Evolutionary conservation across 352 stramenopile genomes (phyloP), one percentile per base, ranked within the genome.

Genomic region (Globisporangium perplexum): DNA sequence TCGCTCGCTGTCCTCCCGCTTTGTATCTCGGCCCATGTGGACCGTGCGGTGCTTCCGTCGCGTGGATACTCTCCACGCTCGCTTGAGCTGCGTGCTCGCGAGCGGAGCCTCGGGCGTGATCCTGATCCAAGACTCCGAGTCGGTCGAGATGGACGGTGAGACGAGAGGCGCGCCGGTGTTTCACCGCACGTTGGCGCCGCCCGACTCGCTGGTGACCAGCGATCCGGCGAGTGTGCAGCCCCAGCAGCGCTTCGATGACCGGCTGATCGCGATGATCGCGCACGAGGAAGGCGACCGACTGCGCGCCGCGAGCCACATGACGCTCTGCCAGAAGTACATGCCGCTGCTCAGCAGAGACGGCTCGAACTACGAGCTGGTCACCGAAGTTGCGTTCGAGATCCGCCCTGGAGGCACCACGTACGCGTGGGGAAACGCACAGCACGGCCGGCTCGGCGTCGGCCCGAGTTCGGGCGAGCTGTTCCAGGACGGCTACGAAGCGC

Each of bases 401-500:
- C 69, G 68, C 4, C 30, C 62, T 1, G 71, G 75, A 14, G 80
- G 80, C 23, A 83, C 70, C 6, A 75, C 73, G 0, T 88, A 88
- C 47, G 73, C 77, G 22, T 90, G 80, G 80, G 80, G 80, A 1
- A 69, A 76, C 44, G 75, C 65, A 20, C 62, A 86, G 22, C 81
- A 83, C 23, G 80, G 80, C 3, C 69, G 80, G 0, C 55, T 90
- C 0, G 80, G 80, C 0, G 35, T 88, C 11, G 77, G 77, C 22
- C 55, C 4, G 49, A 46, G 23, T 23, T 35, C 41, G 51, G 41
- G 42, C 14, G 49, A 55, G 11, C 48, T 67, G n/a, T 78, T 86
- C 30, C 62, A 68, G 1, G 75, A 90, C 31, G 80, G 80, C 1
- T 88, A 88, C 45, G 80, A 90, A 35, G 75, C 77, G 43, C 60